phyloP scores from a whole-genome alignment of 2,329 filamentous ascomycete species.

The Aspergillus pseudoterreus region DNA sequence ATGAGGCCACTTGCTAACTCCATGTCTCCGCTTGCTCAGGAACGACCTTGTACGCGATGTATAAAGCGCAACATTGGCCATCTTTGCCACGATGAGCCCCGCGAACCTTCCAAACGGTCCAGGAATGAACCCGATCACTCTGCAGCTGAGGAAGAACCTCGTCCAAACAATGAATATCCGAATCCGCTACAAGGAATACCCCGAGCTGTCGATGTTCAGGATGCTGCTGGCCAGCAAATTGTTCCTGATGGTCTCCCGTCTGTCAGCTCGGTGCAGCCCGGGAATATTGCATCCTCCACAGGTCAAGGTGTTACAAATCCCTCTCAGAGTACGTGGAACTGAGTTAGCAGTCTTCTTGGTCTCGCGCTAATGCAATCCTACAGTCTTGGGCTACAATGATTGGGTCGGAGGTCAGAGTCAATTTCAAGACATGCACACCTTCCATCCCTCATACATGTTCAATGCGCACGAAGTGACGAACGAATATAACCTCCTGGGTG shows the following conservation, averaged over 20 bases:
- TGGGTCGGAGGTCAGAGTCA: constrained; percentile 76
- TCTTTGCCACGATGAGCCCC: constrained; percentile 94
- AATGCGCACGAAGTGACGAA: constrained; percentile 89
- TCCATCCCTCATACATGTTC: constrained; percentile 94
- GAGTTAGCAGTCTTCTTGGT: constrained; percentile 4
- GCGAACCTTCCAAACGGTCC: constrained; percentile 78
- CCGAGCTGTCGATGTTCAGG: constrained; percentile 56
- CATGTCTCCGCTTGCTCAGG: constrained; percentile 49
- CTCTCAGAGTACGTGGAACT: constrained; percentile 66
- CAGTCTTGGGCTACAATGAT: constrained; percentile 80
- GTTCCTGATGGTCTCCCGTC: constrained; percentile 47
- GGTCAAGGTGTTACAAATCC: constrained; percentile 63
- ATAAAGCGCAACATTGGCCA: constrained; percentile 99
- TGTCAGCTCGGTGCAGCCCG: constrained; percentile 57
- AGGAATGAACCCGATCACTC: constrained; percentile 62
- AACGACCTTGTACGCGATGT: constrained; percentile 93
- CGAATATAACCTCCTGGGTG: constrained; percentile 94
- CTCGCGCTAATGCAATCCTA: constrained; percentile 23
- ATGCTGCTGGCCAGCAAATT: constrained; percentile 47
- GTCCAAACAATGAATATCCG: constrained; percentile 42
- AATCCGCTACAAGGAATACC: constrained; percentile 46
- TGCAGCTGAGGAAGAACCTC: constrained; percentile 58
- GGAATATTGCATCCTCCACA: constrained; percentile 63
- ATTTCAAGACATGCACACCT: constrained; percentile 91
- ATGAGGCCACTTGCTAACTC: constrained; percentile 27